Evolutionary conservation across 2,329 filamentous ascomycete species (phyloP).

Genomic region (Pyrenophora tritici-repentis): DNA sequence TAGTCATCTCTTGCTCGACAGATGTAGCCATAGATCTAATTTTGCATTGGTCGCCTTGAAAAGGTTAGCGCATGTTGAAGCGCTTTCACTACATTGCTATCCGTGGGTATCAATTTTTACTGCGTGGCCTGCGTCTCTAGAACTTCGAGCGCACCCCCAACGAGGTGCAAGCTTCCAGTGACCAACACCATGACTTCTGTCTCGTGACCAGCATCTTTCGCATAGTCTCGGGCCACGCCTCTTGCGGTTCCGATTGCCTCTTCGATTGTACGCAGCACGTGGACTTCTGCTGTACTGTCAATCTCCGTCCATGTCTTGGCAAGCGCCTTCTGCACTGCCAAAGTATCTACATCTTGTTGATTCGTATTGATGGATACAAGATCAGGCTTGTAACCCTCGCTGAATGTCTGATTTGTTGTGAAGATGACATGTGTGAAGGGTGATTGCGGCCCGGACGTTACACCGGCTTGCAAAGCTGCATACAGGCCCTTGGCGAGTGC

Average conservation of each 20-base stretch:
- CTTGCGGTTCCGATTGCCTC: constrained; percentile 68
- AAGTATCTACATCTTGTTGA: constrained; percentile 59
- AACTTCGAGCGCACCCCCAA: constrained; percentile 76
- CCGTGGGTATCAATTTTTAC: constrained; percentile 24
- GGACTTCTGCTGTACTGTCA: constrained; percentile 52
- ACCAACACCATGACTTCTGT: constrained; percentile 67
- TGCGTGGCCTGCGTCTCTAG: constrained; percentile 56
- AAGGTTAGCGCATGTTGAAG: constrained; percentile 26
- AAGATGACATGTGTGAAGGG: constrained; percentile 78
- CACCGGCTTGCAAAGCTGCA: constrained; percentile 54
- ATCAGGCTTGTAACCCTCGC: constrained; percentile 65
- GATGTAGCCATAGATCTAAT: no score
- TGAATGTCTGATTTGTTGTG: constrained; percentile 75
- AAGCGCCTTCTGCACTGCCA: constrained; percentile 71
- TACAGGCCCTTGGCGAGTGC: constrained; percentile 69
- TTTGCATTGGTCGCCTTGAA: no score
- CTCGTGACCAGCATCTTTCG: constrained; percentile 31
- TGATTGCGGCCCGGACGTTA: constrained; percentile 32
- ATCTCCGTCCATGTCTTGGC: constrained; percentile 61
- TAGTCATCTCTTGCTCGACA: no score
- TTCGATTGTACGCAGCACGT: constrained; percentile 68
- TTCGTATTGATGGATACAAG: constrained; percentile 67
- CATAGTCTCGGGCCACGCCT: constrained; percentile 41
- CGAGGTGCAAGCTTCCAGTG: constrained; percentile 84
- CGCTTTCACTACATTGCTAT: constrained; percentile 8